phyloP scores from a whole-genome alignment of 2,329 filamentous ascomycete species.

The Fusarium miscanthi region DNA sequence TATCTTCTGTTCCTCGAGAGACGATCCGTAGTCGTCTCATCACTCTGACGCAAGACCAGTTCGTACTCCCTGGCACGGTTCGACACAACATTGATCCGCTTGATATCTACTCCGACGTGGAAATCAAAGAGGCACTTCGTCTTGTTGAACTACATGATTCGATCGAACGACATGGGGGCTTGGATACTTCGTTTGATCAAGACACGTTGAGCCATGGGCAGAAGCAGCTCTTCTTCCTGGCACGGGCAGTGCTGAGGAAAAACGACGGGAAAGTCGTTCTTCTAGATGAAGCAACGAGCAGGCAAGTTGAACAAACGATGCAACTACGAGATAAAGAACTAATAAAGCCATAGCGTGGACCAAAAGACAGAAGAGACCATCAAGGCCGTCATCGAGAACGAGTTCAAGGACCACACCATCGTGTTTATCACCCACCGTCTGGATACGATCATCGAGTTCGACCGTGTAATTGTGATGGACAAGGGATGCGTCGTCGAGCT shows the following conservation, averaged over 20 bases:
- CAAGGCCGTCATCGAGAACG: conserved; percentile 48
- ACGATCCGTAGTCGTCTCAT: conserved; percentile 57
- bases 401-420: conserved; percentile 62
- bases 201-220: conserved; percentile 58
- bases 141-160: conserved; percentile 56
- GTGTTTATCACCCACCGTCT: conserved; percentile 56
- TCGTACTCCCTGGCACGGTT: conserved; percentile 59
- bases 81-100: conserved; percentile 61
- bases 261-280: conserved; percentile 55
- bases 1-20: conserved; percentile 55
- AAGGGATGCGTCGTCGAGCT: conserved; percentile 43
- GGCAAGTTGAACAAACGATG: conserved; percentile 37
- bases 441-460: conserved; percentile 55
- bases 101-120: conserved; percentile 45
- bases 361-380: conserved; percentile 48
- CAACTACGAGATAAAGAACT: not conserved
- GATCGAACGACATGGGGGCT: conserved; percentile 52
- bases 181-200: conserved; percentile 51
- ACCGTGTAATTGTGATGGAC: conserved; percentile 46
- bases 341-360: conserved; percentile 46
- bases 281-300: conserved; percentile 56
- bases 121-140: conserved; percentile 54
- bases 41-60: conserved; percentile 62
- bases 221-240: conserved; percentile 62
- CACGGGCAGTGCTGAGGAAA: conserved; percentile 57